Base-by-base conservation (phyloP, 176 grass and related monocot species). In the Chrysopogon serrulatus region DNA sequence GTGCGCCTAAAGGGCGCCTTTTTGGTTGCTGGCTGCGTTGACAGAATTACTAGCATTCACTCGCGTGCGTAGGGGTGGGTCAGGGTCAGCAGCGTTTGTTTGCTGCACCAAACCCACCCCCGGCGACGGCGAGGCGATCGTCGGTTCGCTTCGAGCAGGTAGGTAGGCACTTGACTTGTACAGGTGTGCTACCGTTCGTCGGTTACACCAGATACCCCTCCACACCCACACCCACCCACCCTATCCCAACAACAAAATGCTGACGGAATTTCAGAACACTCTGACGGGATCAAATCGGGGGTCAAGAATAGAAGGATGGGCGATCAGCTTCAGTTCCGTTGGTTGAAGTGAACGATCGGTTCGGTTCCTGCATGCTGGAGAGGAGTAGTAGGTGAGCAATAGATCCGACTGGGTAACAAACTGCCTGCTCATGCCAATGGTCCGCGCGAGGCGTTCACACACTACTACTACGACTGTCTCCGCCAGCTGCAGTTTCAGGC, bases 51-150 rank as follows among this genome's bases (percentile, higher is more conserved):
- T 57, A 57, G 9, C 23, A 5, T n/a, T 23, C 8, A 2, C 51
- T 2, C 9, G 53, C 53, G 23, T 57, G 53, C 53, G 23, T 57
- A 53, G 51, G 21, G 47, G 1, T 3, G 14, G 21, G 37, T 49
- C 45, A 76, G 14, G 21, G 37, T 49, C 45, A 76, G 69, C 67
- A 44, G 35, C 23, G 78, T 42, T 82, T 54, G 78, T 42, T 82
- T 54, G 78, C 65, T 82, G 44, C 83, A 90, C 83, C 88, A 21
- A 82, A 78, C 83, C 78, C 83, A 78, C 54, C 65, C 23, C 10
- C 19, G 4, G 18, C 23, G 5, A 13, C 1, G 51, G n/a, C n/a
- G n/a, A n/a, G n/a, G 10, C 56, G 23, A 59, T 59, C n/a, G 23
- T 24, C 54, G 9, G n/a, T n/a, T 49, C 47, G 47, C 19, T 59